A percentile compares a stretch with the other conserved stretches of the same genome.
Evolutionary conservation across 495 filamentous ascomycete genomes (phyloP).

Genomic region (Lasiosphaeria ovina): DNA sequence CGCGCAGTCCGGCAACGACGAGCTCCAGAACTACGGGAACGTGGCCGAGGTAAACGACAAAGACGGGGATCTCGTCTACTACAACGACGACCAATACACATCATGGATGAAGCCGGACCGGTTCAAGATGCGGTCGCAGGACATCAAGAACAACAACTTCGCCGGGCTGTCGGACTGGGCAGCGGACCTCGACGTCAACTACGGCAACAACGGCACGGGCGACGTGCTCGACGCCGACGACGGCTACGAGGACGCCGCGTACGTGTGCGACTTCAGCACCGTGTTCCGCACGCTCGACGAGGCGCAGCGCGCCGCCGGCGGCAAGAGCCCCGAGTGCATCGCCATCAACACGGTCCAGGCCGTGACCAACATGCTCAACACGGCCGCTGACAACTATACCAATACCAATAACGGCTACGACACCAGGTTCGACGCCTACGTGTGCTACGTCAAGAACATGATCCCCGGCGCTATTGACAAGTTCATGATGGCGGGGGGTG

Average conservation of each 20-base stretch:
- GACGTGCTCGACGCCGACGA: background rate
- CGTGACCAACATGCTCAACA: background rate
- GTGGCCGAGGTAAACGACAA: slow-evolving; percentile 41
- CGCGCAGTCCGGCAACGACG: slow-evolving; percentile 10
- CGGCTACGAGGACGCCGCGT: background rate
- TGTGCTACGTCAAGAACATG: background rate
- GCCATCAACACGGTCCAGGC: background rate
- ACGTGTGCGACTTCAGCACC: too few species aligned
- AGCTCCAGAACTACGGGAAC: slow-evolving; percentile 8
- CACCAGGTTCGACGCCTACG: background rate
- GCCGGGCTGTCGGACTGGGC: slow-evolving; percentile 43
- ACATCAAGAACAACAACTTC: slow-evolving; percentile 26
- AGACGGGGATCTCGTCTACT: slow-evolving; percentile 45
- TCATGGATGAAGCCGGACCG: slow-evolving; percentile 25
- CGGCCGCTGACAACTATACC: background rate
- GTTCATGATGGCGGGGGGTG: too few species aligned
- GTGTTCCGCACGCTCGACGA: too few species aligned
- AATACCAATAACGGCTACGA: background rate
- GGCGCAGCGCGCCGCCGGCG: too few species aligned
- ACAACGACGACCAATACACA: slow-evolving; percentile 30
- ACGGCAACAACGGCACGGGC: slow-evolving; percentile 1
- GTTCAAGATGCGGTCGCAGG: too few species aligned
- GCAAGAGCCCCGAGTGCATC: too few species aligned
- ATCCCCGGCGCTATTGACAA: slow-evolving; percentile 5
- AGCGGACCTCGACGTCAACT: slow-evolving; percentile 40